Evolutionary conservation across 768 basidiomycete species (phyloP), one percentile per base, ranked within the genome.

Genomic region (Boletus tylopilopsis): DNA sequence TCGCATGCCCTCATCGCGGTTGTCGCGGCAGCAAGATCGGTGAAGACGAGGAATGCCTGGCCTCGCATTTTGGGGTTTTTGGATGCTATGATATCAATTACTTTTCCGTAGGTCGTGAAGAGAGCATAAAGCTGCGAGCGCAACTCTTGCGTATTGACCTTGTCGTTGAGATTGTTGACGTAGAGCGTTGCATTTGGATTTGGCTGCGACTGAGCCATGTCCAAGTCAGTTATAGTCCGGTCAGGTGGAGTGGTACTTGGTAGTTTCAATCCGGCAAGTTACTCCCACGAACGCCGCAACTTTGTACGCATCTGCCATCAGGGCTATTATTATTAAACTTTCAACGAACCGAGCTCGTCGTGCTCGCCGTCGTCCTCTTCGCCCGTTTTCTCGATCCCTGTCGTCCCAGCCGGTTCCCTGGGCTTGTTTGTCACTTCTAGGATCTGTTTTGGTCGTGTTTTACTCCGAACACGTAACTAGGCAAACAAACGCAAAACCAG

Each of bases 21-120:
- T 6, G 95, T 97, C 50, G 93, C 91, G 46, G 85, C 82, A 10
- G 90, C 81, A 42, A 95, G 83, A 72, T 98, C 95, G 43, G 82
- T 79, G 71, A 96, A 98, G 60, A 95, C 93, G 63, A 97, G 84
- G 71, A 96, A 98, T 2, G 95, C 95, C 70, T 96, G 94, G 19
- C 94, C 94, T 56, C 86, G 81, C 85, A 90, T 91, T 69, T 85
- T 88, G 50, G 80, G 72, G 64, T 76, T 81, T 69, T 95, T 94
- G 22, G 87, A 83, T 21, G 94, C 94, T 50, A 97, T 80, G 51
- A 98, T 83, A 67, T 97, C 95, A 74, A 98, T 81, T 50, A 98
- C 76, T 66, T 85, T 88, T 66, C 95, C 95, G 71, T 96, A 90
- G 37, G 94, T 89, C 8, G 87, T 86, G 75, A 98, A 98, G 42